Conservation (phyloP, 768 basidiomycete genomes). For the Termitomyces sp. region DNA sequence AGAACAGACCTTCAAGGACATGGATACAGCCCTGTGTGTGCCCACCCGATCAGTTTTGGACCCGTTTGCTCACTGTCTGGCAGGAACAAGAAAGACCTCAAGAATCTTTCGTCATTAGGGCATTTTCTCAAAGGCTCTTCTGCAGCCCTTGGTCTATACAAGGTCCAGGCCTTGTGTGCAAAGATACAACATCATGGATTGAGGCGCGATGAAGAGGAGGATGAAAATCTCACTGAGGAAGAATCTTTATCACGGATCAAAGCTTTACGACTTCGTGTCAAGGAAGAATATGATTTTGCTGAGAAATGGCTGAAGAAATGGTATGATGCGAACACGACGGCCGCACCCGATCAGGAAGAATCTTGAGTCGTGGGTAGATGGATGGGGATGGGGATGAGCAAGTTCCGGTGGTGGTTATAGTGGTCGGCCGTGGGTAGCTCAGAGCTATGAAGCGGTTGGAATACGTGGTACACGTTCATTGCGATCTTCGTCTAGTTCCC, state of each 20-base stretch:
- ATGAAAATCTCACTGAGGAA: constrained; percentile 31
- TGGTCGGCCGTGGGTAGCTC: neutral
- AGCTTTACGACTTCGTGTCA: constrained; percentile 50
- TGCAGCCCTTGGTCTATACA: constrained; percentile 81
- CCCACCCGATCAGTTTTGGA: neutral
- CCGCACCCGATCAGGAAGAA: neutral
- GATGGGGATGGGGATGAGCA: neutral
- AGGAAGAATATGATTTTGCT: constrained; percentile 64
- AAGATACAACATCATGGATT: constrained; percentile 87
- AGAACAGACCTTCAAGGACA: constrained; percentile 63
- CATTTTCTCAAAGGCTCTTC: constrained; percentile 98
- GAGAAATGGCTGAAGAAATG: constrained; percentile 58
- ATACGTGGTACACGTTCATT: neutral
- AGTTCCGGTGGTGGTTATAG: neutral
- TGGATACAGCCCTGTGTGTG: constrained; percentile 78
- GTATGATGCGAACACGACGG: constrained; percentile 22
- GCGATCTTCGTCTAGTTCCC: neutral
- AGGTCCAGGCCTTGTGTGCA: constrained; percentile 84
- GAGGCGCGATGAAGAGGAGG: constrained; percentile 50
- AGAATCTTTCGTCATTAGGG: constrained; percentile 65
- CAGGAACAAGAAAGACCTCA: constrained; percentile 57
- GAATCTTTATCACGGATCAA: constrained; percentile 58
- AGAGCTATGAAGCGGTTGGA: neutral
- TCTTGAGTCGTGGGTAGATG: neutral
- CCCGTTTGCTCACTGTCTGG: neutral